These are phyloP conservation scores for Lepidium sativum DNA, from an alignment of 345 rosid species.

Conservation along the genomic window DNA sequence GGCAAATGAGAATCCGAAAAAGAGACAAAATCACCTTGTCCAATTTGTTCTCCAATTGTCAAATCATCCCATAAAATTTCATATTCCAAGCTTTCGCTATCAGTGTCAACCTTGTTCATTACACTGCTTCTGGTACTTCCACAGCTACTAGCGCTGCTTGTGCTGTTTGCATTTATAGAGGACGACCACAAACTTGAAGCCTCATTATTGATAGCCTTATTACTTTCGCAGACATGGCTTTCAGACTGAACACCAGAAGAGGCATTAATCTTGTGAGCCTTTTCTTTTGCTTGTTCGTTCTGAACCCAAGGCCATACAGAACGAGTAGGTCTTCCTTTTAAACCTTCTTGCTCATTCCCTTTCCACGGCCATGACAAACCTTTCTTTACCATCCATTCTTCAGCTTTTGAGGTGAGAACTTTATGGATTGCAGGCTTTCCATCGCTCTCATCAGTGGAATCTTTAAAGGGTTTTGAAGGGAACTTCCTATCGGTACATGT, in stretches of 20 bases:
- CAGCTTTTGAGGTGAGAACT: conserved; percentile 67
- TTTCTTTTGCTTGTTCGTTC: conserved; percentile 43
- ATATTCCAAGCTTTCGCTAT: conserved; percentile 65
- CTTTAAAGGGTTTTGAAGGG: conserved; percentile 37
- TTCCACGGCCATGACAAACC: conserved; percentile 97
- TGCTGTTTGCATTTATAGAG: conserved; percentile 61
- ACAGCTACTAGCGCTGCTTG: conserved; percentile 88
- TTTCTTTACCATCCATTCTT: conserved; percentile 81
- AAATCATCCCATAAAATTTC: conserved; percentile 95
- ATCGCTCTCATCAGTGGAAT: conserved; percentile 67
- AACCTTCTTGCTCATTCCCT: conserved; percentile 65
- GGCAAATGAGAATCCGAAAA: not conserved
- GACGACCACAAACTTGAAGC: conserved; percentile 77
- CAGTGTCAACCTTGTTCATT: conserved; percentile 67
- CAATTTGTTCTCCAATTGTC: conserved; percentile 75
- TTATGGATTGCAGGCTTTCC: conserved; percentile 66
- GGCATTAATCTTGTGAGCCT: conserved; percentile 33
- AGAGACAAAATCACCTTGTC: conserved; percentile 61
- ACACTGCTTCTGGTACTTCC: conserved; percentile 83
- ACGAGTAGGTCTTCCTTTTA: conserved; percentile 42
- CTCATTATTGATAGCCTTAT: conserved; percentile 51
- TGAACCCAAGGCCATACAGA: conserved; percentile 53
- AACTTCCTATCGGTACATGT: conserved; percentile 45
- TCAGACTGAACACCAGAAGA: conserved; percentile 41
- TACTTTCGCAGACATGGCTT: conserved; percentile 37